Conservation (phyloP, 2,329 filamentous ascomycete species). For the Alternaria conjuncta region DNA sequence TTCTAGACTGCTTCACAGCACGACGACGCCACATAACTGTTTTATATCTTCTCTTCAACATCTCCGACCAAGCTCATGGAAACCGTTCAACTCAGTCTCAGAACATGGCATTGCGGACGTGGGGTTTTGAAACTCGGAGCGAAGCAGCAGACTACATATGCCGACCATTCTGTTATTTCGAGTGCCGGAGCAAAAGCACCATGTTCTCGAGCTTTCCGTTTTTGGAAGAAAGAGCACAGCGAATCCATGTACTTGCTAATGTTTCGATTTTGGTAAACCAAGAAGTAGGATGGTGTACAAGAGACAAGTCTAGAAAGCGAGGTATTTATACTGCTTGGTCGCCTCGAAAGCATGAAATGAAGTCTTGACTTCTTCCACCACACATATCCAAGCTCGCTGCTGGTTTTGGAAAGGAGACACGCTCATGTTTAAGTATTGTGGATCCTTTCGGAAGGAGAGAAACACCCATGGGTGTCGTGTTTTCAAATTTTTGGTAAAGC, state of each 20-base stretch:
- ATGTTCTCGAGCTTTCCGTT: no score
- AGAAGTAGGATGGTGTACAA: neutral
- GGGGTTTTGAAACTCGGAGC: neutral
- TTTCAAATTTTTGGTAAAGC: neutral
- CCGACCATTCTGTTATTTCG: no score
- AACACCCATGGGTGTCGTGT: neutral
- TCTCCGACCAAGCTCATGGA: neutral
- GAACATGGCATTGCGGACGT: no score
- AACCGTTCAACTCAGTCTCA: neutral
- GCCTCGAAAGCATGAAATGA: neutral
- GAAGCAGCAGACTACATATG: no score
- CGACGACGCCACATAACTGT: neutral
- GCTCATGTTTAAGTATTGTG: neutral
- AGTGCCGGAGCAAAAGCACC: neutral
- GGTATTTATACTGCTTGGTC: neutral
- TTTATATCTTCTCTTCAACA: fast-evolving
- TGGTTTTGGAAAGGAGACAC: neutral
- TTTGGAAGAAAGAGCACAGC: neutral
- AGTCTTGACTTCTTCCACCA: neutral
- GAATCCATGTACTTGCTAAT: no score
- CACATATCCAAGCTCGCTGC: neutral
- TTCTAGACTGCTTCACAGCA: neutral
- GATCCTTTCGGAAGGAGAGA: neutral
- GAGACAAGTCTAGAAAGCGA: neutral
- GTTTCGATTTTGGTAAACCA: neutral